These are phyloP conservation scores for Apophysomyces elegans DNA, from an alignment of 371 early-diverging fungal species.

Conservation along the genomic window DNA sequence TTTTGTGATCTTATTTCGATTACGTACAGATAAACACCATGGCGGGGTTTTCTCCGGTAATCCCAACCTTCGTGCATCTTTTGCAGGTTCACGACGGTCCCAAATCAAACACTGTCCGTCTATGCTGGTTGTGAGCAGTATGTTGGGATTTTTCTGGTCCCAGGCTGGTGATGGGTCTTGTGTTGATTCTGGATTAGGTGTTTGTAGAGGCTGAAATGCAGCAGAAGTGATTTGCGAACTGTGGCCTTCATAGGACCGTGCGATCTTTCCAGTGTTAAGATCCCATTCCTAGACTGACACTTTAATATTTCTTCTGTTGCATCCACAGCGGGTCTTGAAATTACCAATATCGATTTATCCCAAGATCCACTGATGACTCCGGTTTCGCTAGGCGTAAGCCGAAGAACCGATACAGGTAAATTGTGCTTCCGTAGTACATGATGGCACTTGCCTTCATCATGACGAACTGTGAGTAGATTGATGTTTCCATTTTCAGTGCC, in stretches of 20 bases:
- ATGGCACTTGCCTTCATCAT: slow-evolving; percentile 91
- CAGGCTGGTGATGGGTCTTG: slow-evolving; percentile 20
- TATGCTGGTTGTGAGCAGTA: slow-evolving; percentile 80
- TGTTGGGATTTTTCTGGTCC: slow-evolving; percentile 42
- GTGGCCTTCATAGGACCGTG: slow-evolving; percentile 74
- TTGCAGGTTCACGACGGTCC: slow-evolving; percentile 76
- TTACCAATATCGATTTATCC: slow-evolving; percentile 81
- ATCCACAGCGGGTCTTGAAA: slow-evolving; percentile 9
- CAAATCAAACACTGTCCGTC: slow-evolving; percentile 85
- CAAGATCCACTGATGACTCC: slow-evolving; percentile 90
- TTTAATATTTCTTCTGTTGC: slow-evolving; percentile 4
- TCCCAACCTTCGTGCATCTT: slow-evolving; percentile 56
- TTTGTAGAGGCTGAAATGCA: slow-evolving; percentile 68
- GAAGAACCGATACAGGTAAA: slow-evolving; percentile 83
- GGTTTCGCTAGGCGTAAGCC: slow-evolving; percentile 76
- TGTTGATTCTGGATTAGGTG: slow-evolving; percentile 15
- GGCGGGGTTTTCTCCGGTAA: slow-evolving; percentile 81
- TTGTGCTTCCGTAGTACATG: slow-evolving; percentile 80
- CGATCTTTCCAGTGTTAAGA: slow-evolving; percentile 77
- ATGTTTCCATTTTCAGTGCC: slow-evolving; percentile 87
- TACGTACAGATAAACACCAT: slow-evolving; percentile 82
- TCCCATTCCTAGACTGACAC: slow-evolving; percentile 80
- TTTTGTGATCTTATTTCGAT: slow-evolving; percentile 1
- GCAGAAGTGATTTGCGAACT: slow-evolving; percentile 82
- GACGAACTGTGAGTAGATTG: slow-evolving; percentile 86